Evolutionary conservation across 208 protist genomes (phyloP).

Genomic region (Crithidia fasciculata): DNA sequence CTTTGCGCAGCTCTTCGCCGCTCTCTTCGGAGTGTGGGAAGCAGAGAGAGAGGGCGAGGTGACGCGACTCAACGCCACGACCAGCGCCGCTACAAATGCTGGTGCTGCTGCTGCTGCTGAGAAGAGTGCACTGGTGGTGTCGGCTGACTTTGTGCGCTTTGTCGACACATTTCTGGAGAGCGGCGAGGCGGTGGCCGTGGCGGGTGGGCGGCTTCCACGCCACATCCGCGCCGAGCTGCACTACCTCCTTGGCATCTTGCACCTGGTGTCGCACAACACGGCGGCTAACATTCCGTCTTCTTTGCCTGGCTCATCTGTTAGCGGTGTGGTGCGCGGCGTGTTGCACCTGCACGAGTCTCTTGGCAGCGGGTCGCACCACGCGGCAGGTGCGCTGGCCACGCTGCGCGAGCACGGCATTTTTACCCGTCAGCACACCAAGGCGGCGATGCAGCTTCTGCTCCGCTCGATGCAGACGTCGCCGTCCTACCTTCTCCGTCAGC

Average conservation of each 20-base stretch:
- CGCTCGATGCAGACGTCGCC: conserved; percentile 30
- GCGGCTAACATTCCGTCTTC: background rate
- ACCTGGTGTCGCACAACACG: conserved; percentile 6
- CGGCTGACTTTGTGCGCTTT: conserved; percentile 22
- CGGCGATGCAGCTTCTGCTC: conserved; percentile 43
- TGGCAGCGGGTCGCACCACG: conserved; percentile 56
- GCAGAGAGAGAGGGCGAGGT: background rate
- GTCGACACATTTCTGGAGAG: conserved; percentile 13
- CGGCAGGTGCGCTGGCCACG: conserved; percentile 58
- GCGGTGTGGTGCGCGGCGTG: conserved; percentile 19
- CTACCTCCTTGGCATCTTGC: conserved; percentile 31
- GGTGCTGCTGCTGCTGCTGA: too few relatives aligned
- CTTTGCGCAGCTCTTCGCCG: conserved; percentile 35
- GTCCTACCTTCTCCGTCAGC: conserved; percentile 45
- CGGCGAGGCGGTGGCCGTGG: conserved; percentile 9
- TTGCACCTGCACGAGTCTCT: conserved; percentile 48
- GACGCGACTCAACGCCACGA: background rate
- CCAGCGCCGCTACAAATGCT: background rate
- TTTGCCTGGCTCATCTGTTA: background rate
- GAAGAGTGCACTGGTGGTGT: background rate
- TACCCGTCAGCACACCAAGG: conserved; percentile 45
- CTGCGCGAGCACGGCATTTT: conserved; percentile 75
- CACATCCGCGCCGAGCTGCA: conserved; percentile 35
- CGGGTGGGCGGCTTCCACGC: conserved; percentile 11
- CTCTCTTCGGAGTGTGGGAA: conserved; percentile 33